Percentiles rank a stretch among this genome's conserved stretches.
These are phyloP conservation scores for Cyberlindnera japonica DNA, from an alignment of 805 yeast species.

Conservation along the genomic window DNA sequence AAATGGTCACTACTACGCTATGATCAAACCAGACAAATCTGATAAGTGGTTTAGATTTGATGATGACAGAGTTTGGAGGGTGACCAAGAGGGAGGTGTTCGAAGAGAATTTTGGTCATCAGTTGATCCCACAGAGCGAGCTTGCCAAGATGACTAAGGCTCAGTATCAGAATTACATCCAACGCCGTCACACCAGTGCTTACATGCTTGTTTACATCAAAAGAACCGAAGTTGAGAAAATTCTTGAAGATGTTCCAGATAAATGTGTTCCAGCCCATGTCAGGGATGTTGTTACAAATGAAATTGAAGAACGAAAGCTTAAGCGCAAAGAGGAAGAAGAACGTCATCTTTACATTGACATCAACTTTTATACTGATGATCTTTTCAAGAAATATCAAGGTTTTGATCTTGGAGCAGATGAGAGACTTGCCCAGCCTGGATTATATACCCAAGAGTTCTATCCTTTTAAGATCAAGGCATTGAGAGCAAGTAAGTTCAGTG, in stretches of 20 bases:
- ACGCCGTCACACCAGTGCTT: slow-evolving; percentile 88
- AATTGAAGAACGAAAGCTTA: slow-evolving; percentile 44
- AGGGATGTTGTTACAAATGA: neutral
- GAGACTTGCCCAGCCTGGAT: slow-evolving; percentile 38
- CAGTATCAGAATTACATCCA: slow-evolving; percentile 63
- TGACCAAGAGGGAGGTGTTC: slow-evolving; percentile 78
- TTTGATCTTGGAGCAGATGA: slow-evolving; percentile 75
- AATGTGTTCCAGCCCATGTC: slow-evolving; percentile 47
- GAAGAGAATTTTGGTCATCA: slow-evolving; percentile 91
- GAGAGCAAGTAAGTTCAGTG: slow-evolving; percentile 51
- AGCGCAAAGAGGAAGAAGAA: slow-evolving; percentile 65
- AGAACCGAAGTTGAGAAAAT: slow-evolving; percentile 54
- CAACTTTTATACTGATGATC: slow-evolving; percentile 49
- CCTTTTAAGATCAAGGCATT: slow-evolving; percentile 50
- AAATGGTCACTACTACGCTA: slow-evolving; percentile 94
- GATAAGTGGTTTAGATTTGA: slow-evolving; percentile 89
- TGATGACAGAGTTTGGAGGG: slow-evolving; percentile 91
- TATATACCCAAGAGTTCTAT: slow-evolving; percentile 42
- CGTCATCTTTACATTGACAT: slow-evolving; percentile 60
- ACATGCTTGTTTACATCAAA: slow-evolving; percentile 91
- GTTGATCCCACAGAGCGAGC: slow-evolving; percentile 44
- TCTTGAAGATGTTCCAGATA: slow-evolving; percentile 52
- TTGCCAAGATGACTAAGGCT: slow-evolving; percentile 48
- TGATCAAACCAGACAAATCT: slow-evolving; percentile 73
- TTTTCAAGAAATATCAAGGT: slow-evolving; percentile 61